Evolutionary conservation across 2,329 filamentous ascomycete genomes (phyloP), one percentile per base, ranked within the genome.

Genomic region (Cryphonectria carpinicola): DNA sequence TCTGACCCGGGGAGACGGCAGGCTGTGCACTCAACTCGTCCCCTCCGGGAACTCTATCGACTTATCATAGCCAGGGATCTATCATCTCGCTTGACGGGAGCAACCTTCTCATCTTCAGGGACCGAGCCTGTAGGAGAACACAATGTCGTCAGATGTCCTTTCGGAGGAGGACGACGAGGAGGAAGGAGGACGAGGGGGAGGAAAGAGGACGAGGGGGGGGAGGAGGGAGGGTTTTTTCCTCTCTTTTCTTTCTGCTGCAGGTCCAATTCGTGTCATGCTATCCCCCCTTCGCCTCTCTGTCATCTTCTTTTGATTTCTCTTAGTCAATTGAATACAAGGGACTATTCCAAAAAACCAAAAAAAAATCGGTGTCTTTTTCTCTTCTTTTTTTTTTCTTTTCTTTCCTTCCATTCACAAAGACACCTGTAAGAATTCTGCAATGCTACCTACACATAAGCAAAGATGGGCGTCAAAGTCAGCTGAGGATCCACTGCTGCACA

Each of bases 81-180:
- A 49, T 49, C 46, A 49, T 49, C 28, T 17, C 58, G 58, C 17
- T 32, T 28, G 41, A 52, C 66, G 66, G 66, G 66, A 68, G 66
- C 66, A 68, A 68, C 66, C 66, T 68, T 68, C 58, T 46, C 56
- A 22, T 19, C 25, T 13, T 43, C 66, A 68, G 58, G 66, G 66
- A 62, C 13, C 41, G 43, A 41, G 66, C 65, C 65, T 67, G 65
- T 39, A 19, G n/a, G 65, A 10, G 52, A 32, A 22, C n/a, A 37
- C 32, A 17, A n/a, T 60, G 43, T 46, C 65, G 32, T 60, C 65
- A 39, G 54, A 43, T 28, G 8, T 22, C 14, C 62, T 8, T 52
- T 32, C 19, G n/a, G 62, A 43, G 62, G 32, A 49, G 19, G 17
- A 49, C 17, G 7, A 49, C 14, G 41, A 43, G 43, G 43, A 49